Conservation (phyloP, 2,329 filamentous ascomycete species). For the Verticillium nonalfalfae region DNA sequence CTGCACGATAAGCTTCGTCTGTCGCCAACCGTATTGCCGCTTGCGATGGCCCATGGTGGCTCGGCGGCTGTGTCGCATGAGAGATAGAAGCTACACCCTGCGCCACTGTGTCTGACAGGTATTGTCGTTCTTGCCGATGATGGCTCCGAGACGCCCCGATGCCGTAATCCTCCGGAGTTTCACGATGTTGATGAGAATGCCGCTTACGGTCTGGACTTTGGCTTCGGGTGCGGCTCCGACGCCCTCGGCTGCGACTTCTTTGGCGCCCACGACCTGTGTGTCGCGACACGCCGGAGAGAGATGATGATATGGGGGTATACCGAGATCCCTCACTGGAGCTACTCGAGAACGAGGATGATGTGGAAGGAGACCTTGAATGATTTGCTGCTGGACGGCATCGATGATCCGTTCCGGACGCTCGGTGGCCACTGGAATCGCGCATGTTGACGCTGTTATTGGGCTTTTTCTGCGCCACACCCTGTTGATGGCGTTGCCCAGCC, state of each 20-base stretch:
- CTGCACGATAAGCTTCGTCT: not conserved
- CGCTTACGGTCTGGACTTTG: slow-evolving; percentile 9
- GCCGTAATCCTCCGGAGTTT: slow-evolving; percentile 12
- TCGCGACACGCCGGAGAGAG: slow-evolving; percentile 6
- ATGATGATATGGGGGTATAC: slow-evolving; percentile 14
- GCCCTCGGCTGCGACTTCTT: slow-evolving; percentile 3
- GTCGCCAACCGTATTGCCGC: not conserved
- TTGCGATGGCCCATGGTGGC: not conserved
- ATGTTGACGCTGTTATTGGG: not conserved
- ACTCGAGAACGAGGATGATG: not conserved
- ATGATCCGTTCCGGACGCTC: not conserved
- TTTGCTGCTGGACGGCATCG: not conserved
- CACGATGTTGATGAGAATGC: slow-evolving; percentile 6
- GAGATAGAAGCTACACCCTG: not conserved
- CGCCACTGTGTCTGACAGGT: slow-evolving; percentile 1
- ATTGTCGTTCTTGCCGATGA: slow-evolving; percentile 2
- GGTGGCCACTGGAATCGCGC: not conserved
- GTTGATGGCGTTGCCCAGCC: not conserved
- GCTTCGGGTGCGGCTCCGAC: slow-evolving; percentile 8
- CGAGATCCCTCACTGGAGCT: slow-evolving; percentile 3
- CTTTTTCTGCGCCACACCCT: not conserved
- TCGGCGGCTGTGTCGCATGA: not conserved
- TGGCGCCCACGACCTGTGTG: slow-evolving; percentile 3
- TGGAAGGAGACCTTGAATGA: not conserved
- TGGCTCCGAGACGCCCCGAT: slow-evolving; percentile 5